phyloP scores from a whole-genome alignment of 306 rosid genomes.

The Erythrophleum fordii region DNA sequence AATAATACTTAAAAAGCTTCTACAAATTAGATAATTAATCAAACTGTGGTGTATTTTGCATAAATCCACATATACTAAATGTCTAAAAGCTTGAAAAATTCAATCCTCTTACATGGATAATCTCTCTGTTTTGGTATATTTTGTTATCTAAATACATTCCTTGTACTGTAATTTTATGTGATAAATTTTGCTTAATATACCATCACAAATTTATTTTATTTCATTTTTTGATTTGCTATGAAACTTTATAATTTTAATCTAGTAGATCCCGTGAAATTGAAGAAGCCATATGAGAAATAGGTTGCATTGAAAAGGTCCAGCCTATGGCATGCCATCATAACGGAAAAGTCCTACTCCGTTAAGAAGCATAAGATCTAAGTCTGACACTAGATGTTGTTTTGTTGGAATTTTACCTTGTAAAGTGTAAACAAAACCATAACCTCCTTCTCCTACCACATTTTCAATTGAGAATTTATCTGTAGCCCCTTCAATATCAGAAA shows the following conservation, averaged over 20 bases:
- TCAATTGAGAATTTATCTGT: constrained; percentile 39
- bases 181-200: neutral
- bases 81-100: too few relatives aligned
- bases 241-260: neutral
- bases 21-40: neutral
- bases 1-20: neutral
- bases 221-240: neutral
- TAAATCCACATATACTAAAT: too few relatives aligned
- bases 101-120: too few relatives aligned
- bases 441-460: constrained; percentile 47
- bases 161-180: neutral
- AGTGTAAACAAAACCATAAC: neutral
- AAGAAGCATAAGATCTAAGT: neutral
- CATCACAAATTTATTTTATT: neutral
- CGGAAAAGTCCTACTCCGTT: neutral
- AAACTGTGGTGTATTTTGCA: neutral
- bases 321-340: neutral
- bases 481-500: constrained; percentile 32
- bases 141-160: neutral
- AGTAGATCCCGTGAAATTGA: neutral
- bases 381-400: neutral
- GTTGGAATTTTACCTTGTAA: constrained; percentile 41
- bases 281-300: neutral
- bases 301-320: neutral
- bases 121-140: too few relatives aligned